These are phyloP conservation scores for Penicillium sp. DNA, from an alignment of 2,329 filamentous ascomycete genomes.

Conservation along the genomic window DNA sequence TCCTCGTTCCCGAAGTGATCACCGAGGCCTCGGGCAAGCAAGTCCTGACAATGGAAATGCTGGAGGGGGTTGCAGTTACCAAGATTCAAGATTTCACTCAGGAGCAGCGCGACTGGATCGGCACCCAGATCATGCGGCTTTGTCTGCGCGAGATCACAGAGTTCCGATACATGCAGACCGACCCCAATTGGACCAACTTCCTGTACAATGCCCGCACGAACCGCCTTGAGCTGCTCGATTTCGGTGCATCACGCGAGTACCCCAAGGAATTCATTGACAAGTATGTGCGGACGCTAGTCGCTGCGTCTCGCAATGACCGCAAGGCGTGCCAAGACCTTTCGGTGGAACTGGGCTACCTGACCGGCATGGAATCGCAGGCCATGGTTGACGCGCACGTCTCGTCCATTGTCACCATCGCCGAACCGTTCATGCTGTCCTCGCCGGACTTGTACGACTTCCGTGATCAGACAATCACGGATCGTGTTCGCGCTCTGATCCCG, in stretches of 20 bases:
- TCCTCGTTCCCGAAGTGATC: conserved; percentile 73
- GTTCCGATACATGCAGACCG: conserved; percentile 98
- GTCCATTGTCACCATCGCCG: conserved; percentile 81
- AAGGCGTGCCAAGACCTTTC: conserved; percentile 61
- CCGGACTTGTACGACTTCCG: conserved; percentile 86
- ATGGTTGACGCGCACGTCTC: conserved; percentile 92
- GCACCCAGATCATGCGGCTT: conserved; percentile 83
- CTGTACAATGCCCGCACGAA: conserved; percentile 69
- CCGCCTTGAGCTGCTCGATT: conserved; percentile 86
- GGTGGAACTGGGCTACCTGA: conserved; percentile 79
- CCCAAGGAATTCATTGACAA: conserved; percentile 70
- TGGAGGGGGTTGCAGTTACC: conserved; percentile 80
- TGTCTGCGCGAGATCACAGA: conserved; percentile 89
- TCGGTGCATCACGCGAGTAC: conserved; percentile 85
- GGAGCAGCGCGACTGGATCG: conserved; percentile 88
- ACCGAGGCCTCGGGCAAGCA: conserved; percentile 74
- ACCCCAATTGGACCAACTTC: conserved; percentile 99
- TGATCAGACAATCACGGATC: conserved; percentile 92
- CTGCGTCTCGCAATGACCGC: conserved; percentile 67
- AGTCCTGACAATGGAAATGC: conserved; percentile 88
- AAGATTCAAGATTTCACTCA: conserved; percentile 70
- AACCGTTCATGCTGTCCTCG: conserved; percentile 73
- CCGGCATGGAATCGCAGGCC: conserved; percentile 72
- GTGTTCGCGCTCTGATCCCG: conserved; percentile 81
- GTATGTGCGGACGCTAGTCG: conserved; percentile 74